Evolutionary conservation across 306 rosid species (phyloP), one percentile per base, ranked within the genome.

Genomic region (Prosopis cineraria): DNA sequence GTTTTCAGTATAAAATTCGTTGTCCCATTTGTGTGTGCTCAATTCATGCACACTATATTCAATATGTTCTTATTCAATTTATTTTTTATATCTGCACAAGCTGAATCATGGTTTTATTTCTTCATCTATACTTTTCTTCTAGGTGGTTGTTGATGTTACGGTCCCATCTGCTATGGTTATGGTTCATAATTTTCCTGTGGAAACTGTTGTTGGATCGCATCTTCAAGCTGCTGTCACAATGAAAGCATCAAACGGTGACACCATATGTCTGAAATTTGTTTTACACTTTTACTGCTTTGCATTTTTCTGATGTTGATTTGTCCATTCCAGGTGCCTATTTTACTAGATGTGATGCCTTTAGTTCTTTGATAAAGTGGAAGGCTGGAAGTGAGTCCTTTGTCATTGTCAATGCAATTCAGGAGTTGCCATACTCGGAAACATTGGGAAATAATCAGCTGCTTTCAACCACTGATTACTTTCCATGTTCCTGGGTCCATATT

Each of bases 191-290:
- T 90, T 90, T 82, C 97, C 91, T 64, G 95, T 94, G 31, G 98
- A 94, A 85, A 91, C 97, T 85, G 89, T 88, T 80, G 91, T 94
- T 82, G 97, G 97, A 78, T 89, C 97, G 58, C 84, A 88, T 87
- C 91, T 94, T 77, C 88, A 83, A 82, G 97, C 97, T 81, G 94
- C 97, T 24, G 95, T 92, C 75, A 90, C 97, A 79, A 87, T 94
- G 98, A 88, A 91, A 85, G 81, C 97, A 79, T 84, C 89, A 39
- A 92, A 89, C 80, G 97, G 98, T 94, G 79, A 80, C 68, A 63
- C 66, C 74, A 59, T 78, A 25, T 70, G 17, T 9, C 41, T 27
- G 44, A 82, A 79, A 79, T 64, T 65, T 80, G 59, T 20, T 64
- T 80, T 76, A 60, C 64, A 64, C 58, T 59, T 45, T 64, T 80